Base-by-base conservation (phyloP, 169 alveolate species). In the Theileria orientalis region DNA sequence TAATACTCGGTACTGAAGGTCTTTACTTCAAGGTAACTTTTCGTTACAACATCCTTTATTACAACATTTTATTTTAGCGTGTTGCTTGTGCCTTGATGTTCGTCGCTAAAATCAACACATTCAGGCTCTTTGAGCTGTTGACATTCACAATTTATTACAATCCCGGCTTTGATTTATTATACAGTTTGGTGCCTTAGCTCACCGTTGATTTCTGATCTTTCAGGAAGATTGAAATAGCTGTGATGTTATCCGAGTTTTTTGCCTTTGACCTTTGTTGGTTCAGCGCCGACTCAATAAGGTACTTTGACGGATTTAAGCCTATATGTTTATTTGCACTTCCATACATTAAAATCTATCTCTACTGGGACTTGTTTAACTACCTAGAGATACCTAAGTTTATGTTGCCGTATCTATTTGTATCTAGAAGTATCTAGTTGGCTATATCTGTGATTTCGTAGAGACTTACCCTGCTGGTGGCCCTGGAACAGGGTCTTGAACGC, bases 251-350 rank as follows among this genome's bases (percentile, higher is more conserved):
- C 47, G 90, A 75, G 13, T 75, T 63, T 42, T 67, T 54, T 6
- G 83, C 35, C 32, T 54, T 69, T 52, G 54, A 44, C 33, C 67
- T 69, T 19, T 82, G 62, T 37, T 80, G 74, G 46, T 51, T 63
- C 32, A 85, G 63, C 9, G 84, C 83, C 23, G 76, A 66, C 25
- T 83, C 82, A 14, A 85, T 85, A 3, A 85, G 74, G 16, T 63
- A 61, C n/a, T 49, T 57, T 3, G 87, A 82, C n/a, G 92, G 90
- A 25, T 80, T 73, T 37, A 67, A 63, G 14, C 90, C 92, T 56
- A 74, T 37, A 23, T 32, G 52, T 16, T 42, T n/a, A n/a, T n/a
- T n/a, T n/a, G n/a, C n/a, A n/a, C n/a, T n/a, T n/a, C n/a, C n/a
- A n/a, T n/a, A n/a, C 52, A 40, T 59, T 21, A 27, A 59, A 16